Percentiles rank a stretch among this genome's conserved stretches.
These are phyloP conservation scores for Trichoderma sp. DNA, from an alignment of 2,329 filamentous ascomycete species.

Conservation along the genomic window DNA sequence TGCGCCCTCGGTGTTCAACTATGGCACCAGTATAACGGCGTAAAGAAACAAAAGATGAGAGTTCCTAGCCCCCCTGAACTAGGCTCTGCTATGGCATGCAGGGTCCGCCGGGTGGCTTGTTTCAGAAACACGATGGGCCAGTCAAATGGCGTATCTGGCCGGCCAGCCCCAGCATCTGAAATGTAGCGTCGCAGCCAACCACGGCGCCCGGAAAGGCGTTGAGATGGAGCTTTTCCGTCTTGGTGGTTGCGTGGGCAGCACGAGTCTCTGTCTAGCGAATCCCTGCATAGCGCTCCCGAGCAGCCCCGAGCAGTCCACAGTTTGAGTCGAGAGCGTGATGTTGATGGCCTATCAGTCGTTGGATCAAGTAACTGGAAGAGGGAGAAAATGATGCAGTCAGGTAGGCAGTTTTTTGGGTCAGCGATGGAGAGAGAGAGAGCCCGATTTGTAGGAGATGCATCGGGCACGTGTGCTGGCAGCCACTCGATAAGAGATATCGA, in stretches of 20 bases:
- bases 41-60: background rate
- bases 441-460: background rate
- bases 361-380: background rate
- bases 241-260: background rate
- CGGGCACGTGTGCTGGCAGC: background rate
- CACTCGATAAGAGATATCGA: background rate
- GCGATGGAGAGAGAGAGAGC: background rate
- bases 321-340: slow-evolving; percentile 13
- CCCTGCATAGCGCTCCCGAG: slow-evolving; percentile 23
- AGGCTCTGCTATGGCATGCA: slow-evolving; percentile 22
- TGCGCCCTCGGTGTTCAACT: background rate
- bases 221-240: slow-evolving; percentile 20
- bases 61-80: slow-evolving; percentile 14
- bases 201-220: slow-evolving; percentile 17
- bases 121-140: slow-evolving; percentile 22
- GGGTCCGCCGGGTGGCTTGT: slow-evolving; percentile 22
- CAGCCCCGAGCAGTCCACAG: background rate
- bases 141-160: slow-evolving; percentile 19
- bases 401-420: background rate
- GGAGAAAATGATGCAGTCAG: background rate
- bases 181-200: slow-evolving; percentile 17
- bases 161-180: slow-evolving; percentile 15
- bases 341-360: background rate
- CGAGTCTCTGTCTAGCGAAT: slow-evolving; percentile 6
- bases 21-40: background rate